Evolutionary conservation across 106 monocot genomes (phyloP), one percentile per base, ranked within the genome.

Genomic region (Agapanthus africanus): DNA sequence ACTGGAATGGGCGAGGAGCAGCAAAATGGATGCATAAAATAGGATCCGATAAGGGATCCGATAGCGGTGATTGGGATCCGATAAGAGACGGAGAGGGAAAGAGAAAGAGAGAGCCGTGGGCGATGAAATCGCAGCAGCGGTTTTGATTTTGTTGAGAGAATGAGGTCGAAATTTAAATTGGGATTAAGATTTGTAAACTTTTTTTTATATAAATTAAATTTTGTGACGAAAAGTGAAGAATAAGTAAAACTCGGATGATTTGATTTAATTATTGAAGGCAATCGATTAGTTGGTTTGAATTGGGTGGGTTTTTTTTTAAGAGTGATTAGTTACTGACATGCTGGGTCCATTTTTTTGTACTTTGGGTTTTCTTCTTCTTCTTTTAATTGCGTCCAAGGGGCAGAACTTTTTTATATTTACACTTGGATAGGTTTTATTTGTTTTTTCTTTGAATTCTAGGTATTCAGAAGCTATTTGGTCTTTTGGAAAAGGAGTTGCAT

Each of bases 11-110:
- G 59, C 7, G 59, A 68, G 35, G 67, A 42, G 60, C 75, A 75
- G 75, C 75, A 75, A 68, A 75, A 68, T 3, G 68, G 75, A 75
- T 67, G 75, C 75, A 75, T 75, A 33, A 32, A 50, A 30, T 8
- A 32, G 19, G 47, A 68, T 68, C 47, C 49, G 68, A 50, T 50
- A 31, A 31, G 30, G 18, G 13, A 3, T 15, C n/a, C n/a, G n/a
- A n/a, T n/a, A n/a, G n/a, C n/a, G n/a, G n/a, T n/a, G n/a, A n/a
- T n/a, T 8, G 13, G 19, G 47, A 68, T 68, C 47, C 49, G 68
- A 50, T 50, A 31, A 31, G 30, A 10, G 13, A 1, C 18, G 38
- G 64, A 39, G 0, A 64, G 13, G 46, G 19, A 1, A 3, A 15
- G 46, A 2, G 16, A 13, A 39, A 8, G 30, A 28, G 25, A 8